Conservation (phyloP, 129 eudicot species). For the Flaveria ramosissima region DNA sequence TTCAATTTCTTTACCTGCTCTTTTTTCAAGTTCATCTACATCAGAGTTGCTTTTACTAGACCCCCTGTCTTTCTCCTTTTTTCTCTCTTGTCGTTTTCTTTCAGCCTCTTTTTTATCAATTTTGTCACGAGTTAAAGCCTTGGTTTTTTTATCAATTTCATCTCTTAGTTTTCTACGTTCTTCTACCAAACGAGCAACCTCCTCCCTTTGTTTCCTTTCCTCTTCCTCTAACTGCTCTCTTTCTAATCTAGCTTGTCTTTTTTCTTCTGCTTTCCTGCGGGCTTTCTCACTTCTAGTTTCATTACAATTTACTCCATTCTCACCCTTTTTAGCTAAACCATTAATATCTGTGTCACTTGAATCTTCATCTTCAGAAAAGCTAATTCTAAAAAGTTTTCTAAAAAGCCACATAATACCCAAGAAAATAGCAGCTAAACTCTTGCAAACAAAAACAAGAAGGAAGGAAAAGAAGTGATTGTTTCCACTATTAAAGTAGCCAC, state of each 20-base stretch:
- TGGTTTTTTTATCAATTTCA: constrained; percentile 57
- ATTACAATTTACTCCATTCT: constrained; percentile 55
- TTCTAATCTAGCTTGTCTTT: constrained; percentile 78
- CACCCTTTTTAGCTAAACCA: constrained; percentile 60
- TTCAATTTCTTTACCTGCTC: constrained; percentile 57
- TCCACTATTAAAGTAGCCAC: constrained; percentile 29
- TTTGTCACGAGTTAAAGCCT: constrained; percentile 49
- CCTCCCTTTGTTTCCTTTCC: constrained; percentile 90
- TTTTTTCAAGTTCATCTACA: constrained; percentile 76
- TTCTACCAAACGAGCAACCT: constrained; percentile 88
- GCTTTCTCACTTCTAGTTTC: constrained; percentile 91
- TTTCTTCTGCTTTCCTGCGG: constrained; percentile 95
- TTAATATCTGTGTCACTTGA: constrained; percentile 54
- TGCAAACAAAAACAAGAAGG: constrained; percentile 52
- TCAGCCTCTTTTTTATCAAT: constrained; percentile 56
- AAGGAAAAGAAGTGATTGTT: constrained; percentile 56
- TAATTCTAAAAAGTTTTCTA: constrained; percentile 62
- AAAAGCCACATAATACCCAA: constrained; percentile 60
- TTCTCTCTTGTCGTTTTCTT: constrained; percentile 66
- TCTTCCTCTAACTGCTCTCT: constrained; percentile 85
- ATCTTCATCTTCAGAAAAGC: constrained; percentile 59
- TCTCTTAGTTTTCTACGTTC: constrained; percentile 79
- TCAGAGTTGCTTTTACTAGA: constrained; percentile 85
- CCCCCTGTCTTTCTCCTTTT: constrained; percentile 65
- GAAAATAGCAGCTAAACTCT: constrained; percentile 55